Evolutionary conservation across 768 basidiomycete genomes (phyloP), one percentile per base, ranked within the genome.

Genomic region (Gyrodon lividus): DNA sequence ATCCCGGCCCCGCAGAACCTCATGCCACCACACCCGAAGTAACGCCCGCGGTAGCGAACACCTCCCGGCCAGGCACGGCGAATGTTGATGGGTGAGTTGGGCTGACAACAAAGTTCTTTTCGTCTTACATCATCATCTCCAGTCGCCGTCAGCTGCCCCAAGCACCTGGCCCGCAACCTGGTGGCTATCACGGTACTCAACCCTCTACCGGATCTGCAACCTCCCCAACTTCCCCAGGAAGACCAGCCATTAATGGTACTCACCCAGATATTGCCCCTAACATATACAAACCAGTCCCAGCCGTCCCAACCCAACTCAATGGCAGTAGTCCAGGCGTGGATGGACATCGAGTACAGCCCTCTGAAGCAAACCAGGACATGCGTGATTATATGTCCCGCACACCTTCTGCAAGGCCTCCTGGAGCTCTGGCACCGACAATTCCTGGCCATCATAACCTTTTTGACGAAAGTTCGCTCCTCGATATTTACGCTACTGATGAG

Each of bases 111-210:
- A 43, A 19, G 13, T 30, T 28, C n/a, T 8, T 0, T 30, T 17
- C 12, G 22, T 30, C n/a, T 56, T 50, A 51, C n/a, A 34, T 43
- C 19, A 24, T 2, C 23, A 20, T 28, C 38, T 24, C 14, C 46
- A 69, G 67, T 23, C 67, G 65, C 37, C 67, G 67, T 35, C 69
- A 69, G 30, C 41, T 69, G 31, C 67, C 67, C 0, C 59, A 50
- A 19, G 61, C 67, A 35, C 66, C 66, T n/a, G 37, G 46, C 20
- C 22, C 50, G 7, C 65, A 63, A 42, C 40, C 55, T 6, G 40
- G 52, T 34, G 47, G 46, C 9, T 59, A 56, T 33, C 20, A 53
- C 2, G 38, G 31, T 13, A 40, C 49, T 40, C 69, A 58, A 1
- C 56, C 58, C n/a, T 65, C 67, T 5, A 58, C 40, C 3, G 62